Conservation (phyloP, 257 asterid genomes). For the Solanum gracilifrons region DNA sequence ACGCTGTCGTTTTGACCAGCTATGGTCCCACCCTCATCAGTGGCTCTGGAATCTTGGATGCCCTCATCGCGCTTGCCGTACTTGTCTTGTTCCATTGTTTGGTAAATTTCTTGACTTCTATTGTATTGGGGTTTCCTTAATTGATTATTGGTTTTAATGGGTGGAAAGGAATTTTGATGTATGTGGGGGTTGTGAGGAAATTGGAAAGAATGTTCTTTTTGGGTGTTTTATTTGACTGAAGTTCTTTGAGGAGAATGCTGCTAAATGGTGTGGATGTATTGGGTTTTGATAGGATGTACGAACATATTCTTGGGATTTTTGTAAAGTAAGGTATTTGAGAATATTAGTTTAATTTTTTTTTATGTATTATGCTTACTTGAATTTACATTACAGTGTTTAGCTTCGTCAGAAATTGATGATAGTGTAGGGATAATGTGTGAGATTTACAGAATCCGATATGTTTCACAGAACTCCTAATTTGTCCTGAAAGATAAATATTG, state of each 20-base stretch:
- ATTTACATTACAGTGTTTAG: neutral
- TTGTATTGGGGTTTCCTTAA: neutral
- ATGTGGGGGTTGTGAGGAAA: neutral
- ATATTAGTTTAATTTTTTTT: neutral
- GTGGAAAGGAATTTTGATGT: neutral
- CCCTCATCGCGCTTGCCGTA: slow-evolving; percentile 51
- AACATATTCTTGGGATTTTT: neutral
- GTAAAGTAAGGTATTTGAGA: neutral
- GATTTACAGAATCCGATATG: neutral
- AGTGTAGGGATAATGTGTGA: neutral
- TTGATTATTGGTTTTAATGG: neutral
- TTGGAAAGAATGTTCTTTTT: neutral
- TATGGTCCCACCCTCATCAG: slow-evolving; percentile 72
- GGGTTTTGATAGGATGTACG: neutral
- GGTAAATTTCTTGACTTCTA: slow-evolving; percentile 33
- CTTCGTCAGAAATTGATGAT: neutral
- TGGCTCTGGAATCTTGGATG: slow-evolving; percentile 49
- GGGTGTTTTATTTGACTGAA: neutral
- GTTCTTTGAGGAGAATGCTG: neutral
- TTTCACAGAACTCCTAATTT: neutral
- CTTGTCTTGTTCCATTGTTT: slow-evolving; percentile 65
- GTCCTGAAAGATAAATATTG: neutral
- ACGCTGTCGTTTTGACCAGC: slow-evolving; percentile 75
- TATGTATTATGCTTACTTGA: neutral
- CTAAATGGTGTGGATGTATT: neutral